Evolutionary conservation across 2,329 filamentous ascomycete species (phyloP).

Genomic region (Colletotrichum sansevieriae): DNA sequence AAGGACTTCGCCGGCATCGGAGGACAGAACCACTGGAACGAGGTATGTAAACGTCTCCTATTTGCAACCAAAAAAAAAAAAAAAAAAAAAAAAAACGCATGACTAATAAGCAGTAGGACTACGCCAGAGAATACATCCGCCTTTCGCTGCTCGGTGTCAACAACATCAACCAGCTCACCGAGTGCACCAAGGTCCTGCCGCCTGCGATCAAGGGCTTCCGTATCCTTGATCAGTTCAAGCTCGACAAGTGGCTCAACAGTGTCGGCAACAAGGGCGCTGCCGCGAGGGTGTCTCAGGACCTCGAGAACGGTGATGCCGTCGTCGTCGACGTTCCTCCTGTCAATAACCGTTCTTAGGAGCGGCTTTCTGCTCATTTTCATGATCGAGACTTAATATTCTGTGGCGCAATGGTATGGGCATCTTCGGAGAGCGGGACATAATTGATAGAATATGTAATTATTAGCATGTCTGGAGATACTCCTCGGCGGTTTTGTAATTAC

Average conservation of each 20-base stretch:
- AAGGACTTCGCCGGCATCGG: slow-evolving; percentile 50
- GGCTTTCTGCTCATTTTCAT: not conserved
- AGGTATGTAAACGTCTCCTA: slow-evolving; percentile 47
- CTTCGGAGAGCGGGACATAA: no score
- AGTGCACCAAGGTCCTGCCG: slow-evolving; percentile 67
- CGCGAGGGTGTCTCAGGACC: slow-evolving; percentile 33
- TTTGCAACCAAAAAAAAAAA: no score
- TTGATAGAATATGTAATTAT: no score
- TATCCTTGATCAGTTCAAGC: slow-evolving; percentile 36
- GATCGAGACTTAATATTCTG: not conserved
- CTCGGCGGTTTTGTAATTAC: no score
- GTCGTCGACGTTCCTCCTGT: slow-evolving; percentile 33
- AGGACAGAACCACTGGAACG: slow-evolving; percentile 57
- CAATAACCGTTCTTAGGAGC: slow-evolving; percentile 23
- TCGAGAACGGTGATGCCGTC: slow-evolving; percentile 34
- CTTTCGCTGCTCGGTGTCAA: slow-evolving; percentile 69
- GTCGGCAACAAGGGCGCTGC: slow-evolving; percentile 40
- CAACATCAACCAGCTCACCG: slow-evolving; percentile 67
- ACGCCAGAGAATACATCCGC: slow-evolving; percentile 66
- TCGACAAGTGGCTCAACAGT: slow-evolving; percentile 43
- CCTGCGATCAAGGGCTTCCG: slow-evolving; percentile 42
- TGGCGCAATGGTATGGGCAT: not conserved
- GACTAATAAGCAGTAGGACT: slow-evolving; percentile 53
- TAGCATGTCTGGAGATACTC: no score
- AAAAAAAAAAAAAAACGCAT: no score